phyloP scores from a whole-genome alignment of 2,329 filamentous ascomycete species.

The Nigrospora oryzae region DNA sequence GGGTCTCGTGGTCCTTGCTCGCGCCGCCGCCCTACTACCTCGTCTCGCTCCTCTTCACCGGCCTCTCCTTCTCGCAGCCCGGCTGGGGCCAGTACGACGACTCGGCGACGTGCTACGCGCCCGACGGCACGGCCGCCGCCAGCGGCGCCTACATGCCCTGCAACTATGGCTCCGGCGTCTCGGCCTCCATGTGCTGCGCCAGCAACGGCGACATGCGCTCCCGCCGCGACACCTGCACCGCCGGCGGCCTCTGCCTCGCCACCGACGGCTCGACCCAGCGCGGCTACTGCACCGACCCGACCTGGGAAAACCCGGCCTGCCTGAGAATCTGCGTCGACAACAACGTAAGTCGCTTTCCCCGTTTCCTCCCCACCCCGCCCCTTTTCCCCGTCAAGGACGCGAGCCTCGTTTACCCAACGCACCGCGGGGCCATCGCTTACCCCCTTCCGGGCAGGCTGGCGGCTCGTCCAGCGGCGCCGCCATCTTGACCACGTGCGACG shows the following conservation, averaged over 20 bases:
- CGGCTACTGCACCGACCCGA: slow-evolving; percentile 1
- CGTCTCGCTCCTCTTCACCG: no score
- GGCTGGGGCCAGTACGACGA: no score
- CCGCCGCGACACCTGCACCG: not conserved
- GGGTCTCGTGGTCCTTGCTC: no score
- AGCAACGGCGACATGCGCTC: not conserved
- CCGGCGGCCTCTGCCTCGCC: not conserved
- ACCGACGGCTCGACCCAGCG: not conserved
- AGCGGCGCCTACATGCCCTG: slow-evolving; percentile 1
- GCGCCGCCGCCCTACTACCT: no score
- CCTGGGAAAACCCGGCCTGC: not conserved
- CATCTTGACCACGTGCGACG: not conserved
- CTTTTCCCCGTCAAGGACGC: not conserved
- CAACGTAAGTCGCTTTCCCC: not conserved
- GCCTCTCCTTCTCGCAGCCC: no score
- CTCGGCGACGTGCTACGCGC: slow-evolving; percentile 1
- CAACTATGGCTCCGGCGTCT: not conserved
- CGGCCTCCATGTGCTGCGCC: not conserved
- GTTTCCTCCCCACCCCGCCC: not conserved
- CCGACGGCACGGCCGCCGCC: slow-evolving; percentile 1
- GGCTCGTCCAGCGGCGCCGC: not conserved
- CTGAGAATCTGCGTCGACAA: not conserved
- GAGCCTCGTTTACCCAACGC: no score
- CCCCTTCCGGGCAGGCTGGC: no score
- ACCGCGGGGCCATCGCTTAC: no score